A percentile compares a stretch with the other conserved stretches of the same genome.
Evolutionary conservation across 192 early-diverging fungal species (phyloP).

Genomic region (Phlyctochytrium bullatum): DNA sequence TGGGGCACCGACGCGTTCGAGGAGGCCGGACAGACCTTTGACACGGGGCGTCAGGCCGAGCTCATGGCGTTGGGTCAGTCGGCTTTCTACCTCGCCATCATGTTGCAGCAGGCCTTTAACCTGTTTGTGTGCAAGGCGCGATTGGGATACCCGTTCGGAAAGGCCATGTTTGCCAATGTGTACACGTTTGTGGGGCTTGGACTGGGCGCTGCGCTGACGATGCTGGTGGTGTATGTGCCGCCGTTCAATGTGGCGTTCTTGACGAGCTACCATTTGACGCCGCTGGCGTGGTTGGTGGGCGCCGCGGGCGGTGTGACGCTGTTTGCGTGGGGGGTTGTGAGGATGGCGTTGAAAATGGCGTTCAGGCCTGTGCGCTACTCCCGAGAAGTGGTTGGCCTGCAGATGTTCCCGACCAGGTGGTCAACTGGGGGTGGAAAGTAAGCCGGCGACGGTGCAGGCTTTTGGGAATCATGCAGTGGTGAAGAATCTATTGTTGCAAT

Average conservation of each 20-base stretch:
- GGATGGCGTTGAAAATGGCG: too few species aligned
- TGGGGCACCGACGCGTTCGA: neutral
- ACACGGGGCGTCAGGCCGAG: constrained; percentile 66
- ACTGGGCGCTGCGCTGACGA: constrained; percentile 23
- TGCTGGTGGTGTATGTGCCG: constrained; percentile 52
- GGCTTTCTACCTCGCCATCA: constrained; percentile 70
- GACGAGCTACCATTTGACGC: neutral
- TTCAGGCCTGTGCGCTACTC: too few species aligned
- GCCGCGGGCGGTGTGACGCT: too few species aligned
- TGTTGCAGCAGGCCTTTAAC: constrained; percentile 90
- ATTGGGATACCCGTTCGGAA: constrained; percentile 43
- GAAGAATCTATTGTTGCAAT: too few species aligned
- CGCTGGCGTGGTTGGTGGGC: constrained; percentile 68
- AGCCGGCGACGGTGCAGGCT: too few species aligned
- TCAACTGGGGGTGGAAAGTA: too few species aligned
- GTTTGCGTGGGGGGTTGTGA: too few species aligned
- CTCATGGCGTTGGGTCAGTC: too few species aligned
- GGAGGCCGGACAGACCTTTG: constrained; percentile 47
- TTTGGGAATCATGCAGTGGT: too few species aligned
- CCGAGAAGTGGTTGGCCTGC: too few species aligned
- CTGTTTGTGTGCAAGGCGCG: constrained; percentile 90
- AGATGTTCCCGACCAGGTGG: too few species aligned
- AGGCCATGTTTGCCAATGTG: constrained; percentile 68
- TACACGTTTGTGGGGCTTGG: constrained; percentile 28
- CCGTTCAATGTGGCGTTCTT: constrained; percentile 28